phyloP scores from a whole-genome alignment of 2,329 filamentous ascomycete genomes.

The Monosporascus ibericus region DNA sequence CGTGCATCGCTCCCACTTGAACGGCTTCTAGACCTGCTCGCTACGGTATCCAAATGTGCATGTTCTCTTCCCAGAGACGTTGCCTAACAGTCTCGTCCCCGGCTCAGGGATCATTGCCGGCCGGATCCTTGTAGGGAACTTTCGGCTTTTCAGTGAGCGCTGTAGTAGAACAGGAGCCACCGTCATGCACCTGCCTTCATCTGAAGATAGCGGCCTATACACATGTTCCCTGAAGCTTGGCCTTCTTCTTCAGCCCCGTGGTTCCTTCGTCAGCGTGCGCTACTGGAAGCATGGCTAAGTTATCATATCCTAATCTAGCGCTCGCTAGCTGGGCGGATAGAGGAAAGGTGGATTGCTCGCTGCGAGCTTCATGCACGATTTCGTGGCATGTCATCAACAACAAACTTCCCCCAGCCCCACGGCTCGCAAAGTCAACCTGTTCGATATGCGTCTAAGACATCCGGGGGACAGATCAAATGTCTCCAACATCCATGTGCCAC shows the following conservation, averaged over 20 bases:
- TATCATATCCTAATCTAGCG: constrained; percentile 19
- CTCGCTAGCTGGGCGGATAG: constrained; percentile 20
- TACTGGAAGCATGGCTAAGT: constrained; percentile 9
- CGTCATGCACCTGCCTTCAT: background rate
- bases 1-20: background rate
- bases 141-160: no score
- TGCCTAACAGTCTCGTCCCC: background rate
- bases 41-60: background rate
- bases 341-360: constrained; percentile 27
- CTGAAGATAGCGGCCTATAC: background rate
- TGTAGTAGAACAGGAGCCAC: background rate
- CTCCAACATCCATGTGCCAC: constrained; percentile 8
- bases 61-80: background rate
- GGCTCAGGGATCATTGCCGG: background rate
- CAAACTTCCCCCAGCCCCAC: constrained; percentile 25
- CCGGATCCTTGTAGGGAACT: background rate
- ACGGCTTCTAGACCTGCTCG: background rate
- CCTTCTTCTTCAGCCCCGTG: background rate
- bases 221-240: background rate
- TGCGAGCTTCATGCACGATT: constrained; percentile 38
- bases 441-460: constrained; percentile 18
- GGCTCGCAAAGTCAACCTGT: constrained; percentile 29
- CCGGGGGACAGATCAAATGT: constrained; percentile 8
- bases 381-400: constrained; percentile 34
- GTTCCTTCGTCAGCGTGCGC: background rate